These are phyloP conservation scores for Claviceps citrina DNA, from an alignment of 2,329 filamentous ascomycete species.

Conservation along the genomic window DNA sequence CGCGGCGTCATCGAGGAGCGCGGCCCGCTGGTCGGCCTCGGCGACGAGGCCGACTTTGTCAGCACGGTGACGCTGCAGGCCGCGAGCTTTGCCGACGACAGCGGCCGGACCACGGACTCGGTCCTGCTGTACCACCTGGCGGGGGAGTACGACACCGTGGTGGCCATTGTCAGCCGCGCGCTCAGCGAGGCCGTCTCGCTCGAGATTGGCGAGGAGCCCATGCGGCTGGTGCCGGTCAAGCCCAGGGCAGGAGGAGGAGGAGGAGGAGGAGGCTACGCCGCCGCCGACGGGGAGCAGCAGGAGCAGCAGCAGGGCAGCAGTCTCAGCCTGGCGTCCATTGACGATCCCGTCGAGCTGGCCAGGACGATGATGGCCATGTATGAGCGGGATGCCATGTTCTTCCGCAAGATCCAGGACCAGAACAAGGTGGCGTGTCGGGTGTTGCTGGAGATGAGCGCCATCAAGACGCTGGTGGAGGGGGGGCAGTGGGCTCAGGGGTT, in stretches of 20 bases:
- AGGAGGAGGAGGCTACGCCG: slow-evolving; percentile 16
- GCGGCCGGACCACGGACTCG: slow-evolving; percentile 81
- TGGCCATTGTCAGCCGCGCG: slow-evolving; percentile 74
- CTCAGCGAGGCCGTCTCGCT: slow-evolving; percentile 79
- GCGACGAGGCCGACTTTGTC: slow-evolving; percentile 70
- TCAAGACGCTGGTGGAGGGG: slow-evolving; percentile 40
- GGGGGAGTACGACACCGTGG: slow-evolving; percentile 89
- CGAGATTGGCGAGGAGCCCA: slow-evolving; percentile 67
- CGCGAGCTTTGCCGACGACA: slow-evolving; percentile 83
- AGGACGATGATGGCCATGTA: slow-evolving; percentile 49
- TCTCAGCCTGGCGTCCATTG: slow-evolving; percentile 43
- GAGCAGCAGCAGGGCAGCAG: slow-evolving; percentile 28
- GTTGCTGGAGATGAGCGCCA: slow-evolving; percentile 44
- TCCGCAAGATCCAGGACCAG: slow-evolving; percentile 38
- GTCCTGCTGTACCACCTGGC: slow-evolving; percentile 90
- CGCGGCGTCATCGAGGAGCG: slow-evolving; percentile 78
- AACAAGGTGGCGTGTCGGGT: slow-evolving; percentile 42
- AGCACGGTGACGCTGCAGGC: slow-evolving; percentile 86
- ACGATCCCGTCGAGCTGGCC: slow-evolving; percentile 45
- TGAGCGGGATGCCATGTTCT: slow-evolving; percentile 45
- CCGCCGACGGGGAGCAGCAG: slow-evolving; percentile 21
- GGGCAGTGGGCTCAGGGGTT: slow-evolving; percentile 41
- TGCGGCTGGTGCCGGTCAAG: slow-evolving; percentile 66
- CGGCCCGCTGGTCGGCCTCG: slow-evolving; percentile 63
- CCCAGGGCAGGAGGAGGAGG: slow-evolving; percentile 33